These are phyloP conservation scores for Apiospora rasikravindrae DNA, from an alignment of 2,329 filamentous ascomycete genomes.

Conservation along the genomic window DNA sequence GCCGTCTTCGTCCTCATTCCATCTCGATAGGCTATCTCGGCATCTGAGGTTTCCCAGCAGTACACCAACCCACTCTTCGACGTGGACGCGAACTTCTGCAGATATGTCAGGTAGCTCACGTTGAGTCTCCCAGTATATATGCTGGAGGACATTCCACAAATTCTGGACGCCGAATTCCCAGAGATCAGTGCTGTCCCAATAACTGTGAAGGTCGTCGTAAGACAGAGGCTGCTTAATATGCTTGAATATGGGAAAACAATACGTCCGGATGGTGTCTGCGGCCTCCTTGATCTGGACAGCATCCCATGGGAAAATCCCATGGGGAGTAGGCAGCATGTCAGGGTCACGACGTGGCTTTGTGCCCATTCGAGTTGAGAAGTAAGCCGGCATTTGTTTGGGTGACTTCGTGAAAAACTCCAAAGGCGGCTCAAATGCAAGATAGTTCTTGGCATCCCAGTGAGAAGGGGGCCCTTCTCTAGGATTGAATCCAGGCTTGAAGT, in stretches of 20 bases:
- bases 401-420: slow-evolving; percentile 27
- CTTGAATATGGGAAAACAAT: slow-evolving; percentile 22
- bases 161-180: slow-evolving; percentile 54
- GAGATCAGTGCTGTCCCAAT: slow-evolving; percentile 54
- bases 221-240: slow-evolving; percentile 8
- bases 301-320: slow-evolving; percentile 18
- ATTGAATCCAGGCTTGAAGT: not conserved
- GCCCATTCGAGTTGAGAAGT: slow-evolving; percentile 28
- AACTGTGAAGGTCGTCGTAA: slow-evolving; percentile 18
- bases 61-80: slow-evolving; percentile 28
- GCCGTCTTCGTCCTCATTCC: slow-evolving; percentile 20
- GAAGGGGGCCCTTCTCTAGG: slow-evolving; percentile 5
- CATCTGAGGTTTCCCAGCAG: slow-evolving; percentile 22
- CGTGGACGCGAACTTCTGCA: slow-evolving; percentile 29
- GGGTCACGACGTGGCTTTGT: not conserved
- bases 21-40: slow-evolving; percentile 28
- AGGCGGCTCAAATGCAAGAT: slow-evolving; percentile 23
- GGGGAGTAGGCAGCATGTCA: not conserved
- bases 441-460: slow-evolving; percentile 5
- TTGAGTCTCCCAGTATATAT: slow-evolving; percentile 47
- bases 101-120: slow-evolving; percentile 37
- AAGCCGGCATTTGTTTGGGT: slow-evolving; percentile 21
- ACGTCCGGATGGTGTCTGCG: not conserved
- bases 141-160: slow-evolving; percentile 51
- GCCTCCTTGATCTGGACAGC: slow-evolving; percentile 17